phyloP scores from a whole-genome alignment of 1,284 basidiomycete species.

The Mycena sp. region DNA sequence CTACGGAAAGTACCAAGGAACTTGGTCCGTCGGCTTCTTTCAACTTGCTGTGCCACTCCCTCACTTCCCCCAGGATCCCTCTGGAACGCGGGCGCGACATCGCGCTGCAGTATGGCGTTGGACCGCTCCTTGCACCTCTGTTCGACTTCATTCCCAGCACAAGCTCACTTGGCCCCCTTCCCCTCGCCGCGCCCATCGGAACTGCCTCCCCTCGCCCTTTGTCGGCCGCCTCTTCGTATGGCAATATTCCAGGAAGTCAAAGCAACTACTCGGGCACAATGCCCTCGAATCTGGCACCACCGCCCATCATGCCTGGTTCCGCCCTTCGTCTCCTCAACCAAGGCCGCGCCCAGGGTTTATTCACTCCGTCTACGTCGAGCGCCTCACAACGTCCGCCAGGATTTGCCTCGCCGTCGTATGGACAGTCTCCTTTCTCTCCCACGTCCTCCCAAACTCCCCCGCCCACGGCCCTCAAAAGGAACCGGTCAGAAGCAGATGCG shows the following conservation, averaged over 20 bases:
- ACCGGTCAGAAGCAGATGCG: slow-evolving; percentile 58
- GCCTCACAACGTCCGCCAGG: slow-evolving; percentile 46
- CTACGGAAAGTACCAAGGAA: slow-evolving; percentile 99
- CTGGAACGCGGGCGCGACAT: slow-evolving; percentile 91
- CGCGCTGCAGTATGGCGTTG: slow-evolving; percentile 90
- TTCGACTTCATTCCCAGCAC: slow-evolving; percentile 91
- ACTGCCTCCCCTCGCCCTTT: slow-evolving; percentile 60
- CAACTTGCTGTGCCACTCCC: neutral
- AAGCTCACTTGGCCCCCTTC: slow-evolving; percentile 68
- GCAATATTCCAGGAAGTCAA: slow-evolving; percentile 37
- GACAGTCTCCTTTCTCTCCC: slow-evolving; percentile 57
- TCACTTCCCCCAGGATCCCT: slow-evolving; percentile 76
- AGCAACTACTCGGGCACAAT: slow-evolving; percentile 54
- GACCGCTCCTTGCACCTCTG: slow-evolving; percentile 84
- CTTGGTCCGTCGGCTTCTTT: slow-evolving; percentile 72
- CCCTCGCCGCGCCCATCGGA: slow-evolving; percentile 58
- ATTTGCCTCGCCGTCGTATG: slow-evolving; percentile 48
- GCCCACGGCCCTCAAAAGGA: slow-evolving; percentile 55
- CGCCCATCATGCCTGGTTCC: slow-evolving; percentile 83
- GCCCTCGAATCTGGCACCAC: slow-evolving; percentile 71
- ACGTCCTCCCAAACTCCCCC: slow-evolving; percentile 71
- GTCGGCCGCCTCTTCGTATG: slow-evolving; percentile 62
- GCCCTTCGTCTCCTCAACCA: slow-evolving; percentile 83
- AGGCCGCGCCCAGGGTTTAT: slow-evolving; percentile 85
- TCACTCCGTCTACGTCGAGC: slow-evolving; percentile 79